A percentile compares a stretch with the other conserved stretches of the same genome.
Evolutionary conservation across 495 filamentous ascomycete genomes (phyloP).

Genomic region (Cercophora scortea): DNA sequence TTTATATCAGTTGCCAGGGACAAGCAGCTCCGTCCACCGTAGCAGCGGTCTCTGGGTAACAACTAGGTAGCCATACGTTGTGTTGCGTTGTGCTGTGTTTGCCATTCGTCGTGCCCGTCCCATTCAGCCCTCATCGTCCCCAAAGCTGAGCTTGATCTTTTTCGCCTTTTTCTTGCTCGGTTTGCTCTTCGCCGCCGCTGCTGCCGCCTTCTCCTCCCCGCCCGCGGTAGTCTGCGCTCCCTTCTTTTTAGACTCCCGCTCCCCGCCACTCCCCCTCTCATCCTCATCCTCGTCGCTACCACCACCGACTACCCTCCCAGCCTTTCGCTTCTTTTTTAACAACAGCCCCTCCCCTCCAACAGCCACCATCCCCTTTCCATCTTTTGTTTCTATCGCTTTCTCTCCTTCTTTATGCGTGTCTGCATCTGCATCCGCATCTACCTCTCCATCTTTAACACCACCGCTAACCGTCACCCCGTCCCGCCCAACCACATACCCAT

Average conservation of each 20-base stretch:
- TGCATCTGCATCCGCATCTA: neutral
- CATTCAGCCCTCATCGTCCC: constrained; percentile 38
- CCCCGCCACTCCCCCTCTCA: constrained; percentile 3
- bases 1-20: too few relatives aligned
- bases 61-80: neutral
- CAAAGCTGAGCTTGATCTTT: constrained; percentile 54
- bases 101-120: too few relatives aligned
- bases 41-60: neutral
- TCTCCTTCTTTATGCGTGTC: neutral
- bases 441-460: constrained; percentile 3
- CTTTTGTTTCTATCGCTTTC: neutral
- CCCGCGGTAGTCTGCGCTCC: neutral
- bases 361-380: constrained; percentile 21
- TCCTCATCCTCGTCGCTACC: constrained; percentile 9
- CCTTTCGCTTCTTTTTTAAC: constrained; percentile 38
- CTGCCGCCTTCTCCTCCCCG: neutral
- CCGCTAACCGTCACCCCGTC: neutral
- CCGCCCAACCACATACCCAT: too few relatives aligned
- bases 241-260: constrained; percentile 6
- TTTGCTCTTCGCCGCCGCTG: constrained; percentile 6
- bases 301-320: constrained; percentile 37
- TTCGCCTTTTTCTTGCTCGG: constrained; percentile 40
- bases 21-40: neutral
- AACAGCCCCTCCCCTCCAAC: too few relatives aligned
- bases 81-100: neutral